Conservation (phyloP, 2,329 filamentous ascomycete species). For the Aspergillus nomiae region DNA sequence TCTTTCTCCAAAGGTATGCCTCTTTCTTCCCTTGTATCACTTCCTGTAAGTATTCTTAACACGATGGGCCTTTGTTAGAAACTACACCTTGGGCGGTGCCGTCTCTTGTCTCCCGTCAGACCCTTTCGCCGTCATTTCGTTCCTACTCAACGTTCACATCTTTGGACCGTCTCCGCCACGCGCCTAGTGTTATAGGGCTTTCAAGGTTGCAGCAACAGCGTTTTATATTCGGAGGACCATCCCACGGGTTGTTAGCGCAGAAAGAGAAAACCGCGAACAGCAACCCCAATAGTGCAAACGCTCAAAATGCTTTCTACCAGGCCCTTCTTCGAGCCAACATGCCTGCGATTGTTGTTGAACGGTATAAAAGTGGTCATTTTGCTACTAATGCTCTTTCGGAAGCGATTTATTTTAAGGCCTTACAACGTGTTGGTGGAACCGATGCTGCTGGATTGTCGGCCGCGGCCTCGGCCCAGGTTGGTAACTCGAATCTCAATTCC, state of each 20-base stretch:
- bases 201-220: constrained; percentile 38
- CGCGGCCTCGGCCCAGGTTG: constrained; percentile 7
- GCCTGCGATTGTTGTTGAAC: constrained; percentile 87
- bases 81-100: constrained; percentile 20
- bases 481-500: constrained; percentile 49
- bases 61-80: constrained; percentile 13
- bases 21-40: background rate
- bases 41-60: background rate
- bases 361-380: constrained; percentile 84
- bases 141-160: constrained; percentile 37
- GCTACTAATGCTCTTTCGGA: constrained; percentile 79
- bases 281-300: constrained; percentile 81
- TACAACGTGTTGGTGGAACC: constrained; percentile 61
- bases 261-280: constrained; percentile 91
- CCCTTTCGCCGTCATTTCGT: constrained; percentile 24
- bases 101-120: constrained; percentile 19
- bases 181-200: constrained; percentile 26
- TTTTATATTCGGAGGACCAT: constrained; percentile 42
- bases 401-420: constrained; percentile 73
- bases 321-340: constrained; percentile 88
- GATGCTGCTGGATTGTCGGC: constrained; percentile 28
- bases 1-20: constrained; percentile 24
- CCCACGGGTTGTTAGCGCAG: constrained; percentile 70
- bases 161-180: constrained; percentile 26
- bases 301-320: constrained; percentile 93